Evolutionary conservation across 108 stramenopile species (phyloP), one percentile per base, ranked within the genome.

Genomic region (Nitzschia putrida): DNA sequence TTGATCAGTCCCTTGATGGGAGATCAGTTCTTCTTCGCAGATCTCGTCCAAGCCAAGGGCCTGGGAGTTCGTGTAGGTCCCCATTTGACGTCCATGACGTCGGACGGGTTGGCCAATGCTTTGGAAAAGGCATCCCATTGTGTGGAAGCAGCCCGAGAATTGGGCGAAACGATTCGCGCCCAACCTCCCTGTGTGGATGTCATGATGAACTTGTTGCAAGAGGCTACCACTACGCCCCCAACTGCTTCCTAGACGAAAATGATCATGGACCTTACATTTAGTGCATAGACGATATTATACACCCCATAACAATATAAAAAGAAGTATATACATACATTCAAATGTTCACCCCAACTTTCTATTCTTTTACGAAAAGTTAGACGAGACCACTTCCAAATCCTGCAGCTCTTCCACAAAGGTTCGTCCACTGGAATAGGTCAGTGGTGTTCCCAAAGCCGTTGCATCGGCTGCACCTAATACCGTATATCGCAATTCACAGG

Each of bases 401-500:
- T 92, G 91, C 51, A 95, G 60, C 57, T 95, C 93, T 69, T 95
- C 93, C 6, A 95, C 91, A 68, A 69, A 88, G 18, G 78, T 87
- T 64, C 78, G 64, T 6, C 89, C 89, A 22, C 68, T 74, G 21
- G 78, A 73, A 66, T 88, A 83, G 37, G 69, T 80, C 39, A 88
- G 66, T 12, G 80, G 77, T 12, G 84, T 67, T 24, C 92, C 87
- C 34, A 84, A 78, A 34, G 29, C 29, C 1, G 80, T 71, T n/a
- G 76, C 57, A 50, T 76, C 69, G 69, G 91, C 90, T 23, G 79
- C 87, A 18, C 78, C 78, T 24, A 88, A 61, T 2, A 92, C 86
- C 21, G 88, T 92, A 57, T 88, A 95, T 23, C 93, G 84, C 45
- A 95, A 66, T 61, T 95, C 93, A 72, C 93, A 92, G 2, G 94